Conservation (phyloP, 306 rosid genomes). For the Casuarina cunninghamiana region DNA sequence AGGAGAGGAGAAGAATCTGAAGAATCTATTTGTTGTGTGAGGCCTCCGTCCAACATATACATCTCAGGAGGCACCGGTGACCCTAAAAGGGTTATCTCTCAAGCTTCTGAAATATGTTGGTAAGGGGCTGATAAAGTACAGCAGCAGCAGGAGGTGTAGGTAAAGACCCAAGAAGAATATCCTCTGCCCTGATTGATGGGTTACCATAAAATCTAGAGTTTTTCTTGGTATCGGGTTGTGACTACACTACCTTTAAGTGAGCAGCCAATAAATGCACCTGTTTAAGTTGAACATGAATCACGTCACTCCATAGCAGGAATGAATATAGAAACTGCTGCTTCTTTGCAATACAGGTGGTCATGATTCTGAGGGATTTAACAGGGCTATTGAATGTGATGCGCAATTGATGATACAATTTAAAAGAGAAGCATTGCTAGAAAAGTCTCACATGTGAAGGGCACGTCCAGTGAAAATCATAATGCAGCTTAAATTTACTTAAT, state of each 20-base stretch:
- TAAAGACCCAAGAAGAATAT: constrained; percentile 27
- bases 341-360: neutral
- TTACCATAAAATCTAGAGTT: constrained; percentile 27
- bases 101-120: constrained; percentile 25
- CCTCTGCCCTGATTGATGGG: constrained; percentile 15
- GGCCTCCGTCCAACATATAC: neutral
- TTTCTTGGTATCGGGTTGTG: constrained; percentile 10
- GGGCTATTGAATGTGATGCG: neutral
- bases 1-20: neutral
- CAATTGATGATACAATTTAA: too few species aligned
- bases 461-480: neutral
- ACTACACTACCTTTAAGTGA: constrained; percentile 26
- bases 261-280: constrained; percentile 34
- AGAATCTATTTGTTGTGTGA: neutral
- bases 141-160: constrained; percentile 31
- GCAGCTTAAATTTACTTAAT: neutral
- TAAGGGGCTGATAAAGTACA: constrained; percentile 15
- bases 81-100: neutral
- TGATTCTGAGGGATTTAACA: neutral
- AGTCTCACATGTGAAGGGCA: neutral
- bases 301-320: neutral
- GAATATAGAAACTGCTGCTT: neutral
- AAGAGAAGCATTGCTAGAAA: too few species aligned
- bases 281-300: neutral
- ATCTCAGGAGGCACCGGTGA: neutral